A percentile compares a stretch with the other conserved stretches of the same genome.
Evolutionary conservation across 306 rosid species (phyloP).

Genomic region (Oxytropis ochrocephala): DNA sequence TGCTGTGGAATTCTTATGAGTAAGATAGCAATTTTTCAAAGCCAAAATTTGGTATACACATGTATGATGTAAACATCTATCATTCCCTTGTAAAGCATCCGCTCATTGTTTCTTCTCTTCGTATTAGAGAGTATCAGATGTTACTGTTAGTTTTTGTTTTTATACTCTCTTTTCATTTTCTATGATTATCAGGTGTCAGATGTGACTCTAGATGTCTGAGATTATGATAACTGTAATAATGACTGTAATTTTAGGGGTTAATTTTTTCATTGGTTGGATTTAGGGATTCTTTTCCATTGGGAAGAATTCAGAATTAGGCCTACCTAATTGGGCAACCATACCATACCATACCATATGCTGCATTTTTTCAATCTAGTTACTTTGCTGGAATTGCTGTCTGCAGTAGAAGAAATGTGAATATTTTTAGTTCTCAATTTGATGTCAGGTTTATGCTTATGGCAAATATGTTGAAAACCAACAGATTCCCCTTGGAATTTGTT

Average conservation of each 20-base stretch:
- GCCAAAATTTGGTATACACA: background rate
- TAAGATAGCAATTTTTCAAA: background rate
- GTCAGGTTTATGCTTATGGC: background rate
- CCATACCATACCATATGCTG: background rate
- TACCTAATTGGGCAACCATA: background rate
- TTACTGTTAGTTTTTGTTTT: background rate
- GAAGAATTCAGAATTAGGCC: background rate
- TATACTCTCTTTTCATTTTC: background rate
- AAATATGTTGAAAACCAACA: background rate
- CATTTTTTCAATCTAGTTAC: background rate
- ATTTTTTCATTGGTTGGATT: background rate
- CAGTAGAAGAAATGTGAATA: background rate
- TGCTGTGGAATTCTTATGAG: background rate
- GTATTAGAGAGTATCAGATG: slow-evolving; percentile 10
- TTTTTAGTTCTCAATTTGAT: background rate
- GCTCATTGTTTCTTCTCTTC: background rate
- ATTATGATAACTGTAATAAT: background rate
- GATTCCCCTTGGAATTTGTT: background rate
- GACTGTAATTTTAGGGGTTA: background rate
- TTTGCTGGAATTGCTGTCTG: background rate
- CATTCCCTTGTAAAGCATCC: slow-evolving; percentile 21
- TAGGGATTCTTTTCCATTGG: background rate
- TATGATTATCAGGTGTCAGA: background rate
- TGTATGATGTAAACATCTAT: background rate
- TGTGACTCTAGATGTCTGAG: background rate